Percentiles rank a stretch among this genome's conserved stretches.
Conservation (phyloP, 768 basidiomycete genomes). For the Leccinum sublutescens region DNA sequence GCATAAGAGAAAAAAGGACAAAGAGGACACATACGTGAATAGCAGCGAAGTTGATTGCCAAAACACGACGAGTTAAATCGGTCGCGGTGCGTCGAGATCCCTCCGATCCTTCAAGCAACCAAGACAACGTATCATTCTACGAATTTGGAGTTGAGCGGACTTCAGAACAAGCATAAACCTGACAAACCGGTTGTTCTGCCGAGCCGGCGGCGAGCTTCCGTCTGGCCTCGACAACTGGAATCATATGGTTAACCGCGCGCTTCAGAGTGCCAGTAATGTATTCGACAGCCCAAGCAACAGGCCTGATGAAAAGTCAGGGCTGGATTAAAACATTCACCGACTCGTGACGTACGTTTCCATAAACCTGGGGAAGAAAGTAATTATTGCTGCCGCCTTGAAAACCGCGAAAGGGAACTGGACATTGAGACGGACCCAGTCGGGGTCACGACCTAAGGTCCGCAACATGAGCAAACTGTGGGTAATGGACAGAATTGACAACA, state of each 20-base stretch:
- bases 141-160: not conserved
- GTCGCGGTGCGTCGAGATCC: constrained; percentile 10
- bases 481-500: not conserved
- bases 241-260: constrained; percentile 16
- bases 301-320: not conserved
- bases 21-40: constrained; percentile 12
- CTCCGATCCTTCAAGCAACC: constrained; percentile 30
- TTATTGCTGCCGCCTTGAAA: constrained; percentile 8
- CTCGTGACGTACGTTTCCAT: constrained; percentile 30
- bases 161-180: not conserved
- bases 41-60: constrained; percentile 24
- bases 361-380: constrained; percentile 34
- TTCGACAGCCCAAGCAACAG: constrained; percentile 1
- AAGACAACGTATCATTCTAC: constrained; percentile 36
- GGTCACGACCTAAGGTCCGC: constrained; percentile 8
- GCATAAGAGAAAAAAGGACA: not conserved
- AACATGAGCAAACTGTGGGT: not conserved
- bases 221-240: constrained; percentile 25
- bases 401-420: constrained; percentile 26
- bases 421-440: constrained; percentile 35
- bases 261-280: constrained; percentile 4
- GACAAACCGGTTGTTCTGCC: constrained; percentile 4
- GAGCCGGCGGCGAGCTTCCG: not conserved
- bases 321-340: not conserved
- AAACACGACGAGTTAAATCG: constrained; percentile 24